Conservation (phyloP, 225 moss, liverwort and hornwort species). For the Polytrichum commune region DNA sequence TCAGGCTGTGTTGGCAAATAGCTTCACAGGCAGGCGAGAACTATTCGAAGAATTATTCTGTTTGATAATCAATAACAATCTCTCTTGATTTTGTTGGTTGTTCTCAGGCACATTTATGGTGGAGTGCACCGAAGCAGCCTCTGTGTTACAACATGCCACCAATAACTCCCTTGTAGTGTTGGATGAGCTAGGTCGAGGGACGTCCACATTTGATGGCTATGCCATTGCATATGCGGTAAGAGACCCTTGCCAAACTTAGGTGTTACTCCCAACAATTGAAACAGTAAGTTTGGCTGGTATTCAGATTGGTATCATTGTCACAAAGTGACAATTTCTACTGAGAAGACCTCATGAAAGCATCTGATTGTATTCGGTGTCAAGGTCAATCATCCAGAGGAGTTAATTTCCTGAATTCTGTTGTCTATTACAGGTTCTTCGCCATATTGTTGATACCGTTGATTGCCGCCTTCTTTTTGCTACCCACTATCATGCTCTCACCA, state of each 20-base stretch:
- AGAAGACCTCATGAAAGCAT: background rate
- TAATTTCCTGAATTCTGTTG: background rate
- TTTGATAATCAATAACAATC: too few species aligned
- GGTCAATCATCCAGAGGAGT: background rate
- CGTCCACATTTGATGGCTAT: conserved; percentile 94
- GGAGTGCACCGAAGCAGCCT: conserved; percentile 87
- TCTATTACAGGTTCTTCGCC: conserved; percentile 63
- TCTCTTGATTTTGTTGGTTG: background rate
- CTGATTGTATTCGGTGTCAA: background rate
- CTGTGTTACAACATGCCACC: conserved; percentile 78
- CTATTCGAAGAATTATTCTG: too few species aligned
- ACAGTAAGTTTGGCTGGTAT: background rate
- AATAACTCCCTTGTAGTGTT: conserved; percentile 79
- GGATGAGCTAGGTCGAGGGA: conserved; percentile 94
- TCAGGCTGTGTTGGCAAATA: too few species aligned
- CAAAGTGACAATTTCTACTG: background rate
- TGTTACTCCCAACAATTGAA: background rate
- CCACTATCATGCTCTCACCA: conserved; percentile 86
- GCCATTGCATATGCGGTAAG: conserved; percentile 91
- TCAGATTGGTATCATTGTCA: background rate
- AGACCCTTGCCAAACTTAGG: background rate
- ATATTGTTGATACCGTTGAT: conserved; percentile 64
- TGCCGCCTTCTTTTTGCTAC: conserved; percentile 91
- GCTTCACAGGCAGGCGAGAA: too few species aligned
- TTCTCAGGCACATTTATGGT: conserved; percentile 90